These are phyloP conservation scores for Cyclotella atomus DNA, from an alignment of 108 stramenopile species.

Conservation along the genomic window DNA sequence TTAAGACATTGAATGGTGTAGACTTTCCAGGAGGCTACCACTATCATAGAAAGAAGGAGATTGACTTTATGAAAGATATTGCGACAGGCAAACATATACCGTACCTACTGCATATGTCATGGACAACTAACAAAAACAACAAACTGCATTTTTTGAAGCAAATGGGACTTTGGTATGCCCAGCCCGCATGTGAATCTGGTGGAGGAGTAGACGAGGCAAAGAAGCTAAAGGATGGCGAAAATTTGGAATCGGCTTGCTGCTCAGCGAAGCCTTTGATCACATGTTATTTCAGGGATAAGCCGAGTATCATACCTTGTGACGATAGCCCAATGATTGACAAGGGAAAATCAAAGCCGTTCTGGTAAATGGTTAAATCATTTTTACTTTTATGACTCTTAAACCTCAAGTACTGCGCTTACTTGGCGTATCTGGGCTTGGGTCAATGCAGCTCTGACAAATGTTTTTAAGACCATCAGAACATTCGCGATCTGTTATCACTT, in stretches of 20 bases:
- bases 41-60: constrained; percentile 55
- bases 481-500: constrained; percentile 24
- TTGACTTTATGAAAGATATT: constrained; percentile 53
- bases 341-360: constrained; percentile 48
- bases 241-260: constrained; percentile 34
- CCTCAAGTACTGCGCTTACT: neutral
- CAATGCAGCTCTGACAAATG: constrained; percentile 38
- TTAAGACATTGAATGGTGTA: constrained; percentile 60
- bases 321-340: constrained; percentile 43
- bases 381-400: too few species aligned
- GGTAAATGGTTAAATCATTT: constrained; percentile 23
- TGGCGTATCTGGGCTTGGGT: neutral
- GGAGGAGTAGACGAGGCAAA: constrained; percentile 40
- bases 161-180: constrained; percentile 63
- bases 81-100: constrained; percentile 42
- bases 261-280: constrained; percentile 43
- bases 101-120: constrained; percentile 54
- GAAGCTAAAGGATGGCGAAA: neutral
- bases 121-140: constrained; percentile 66
- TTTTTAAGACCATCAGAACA: constrained; percentile 30
- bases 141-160: constrained; percentile 60
- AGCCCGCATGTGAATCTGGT: constrained; percentile 38
- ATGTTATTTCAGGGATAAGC: constrained; percentile 58
- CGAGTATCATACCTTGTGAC: constrained; percentile 43
- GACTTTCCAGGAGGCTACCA: constrained; percentile 58